Conservation (phyloP, 208 protist genomes). For the Wallacemonas sp. region DNA sequence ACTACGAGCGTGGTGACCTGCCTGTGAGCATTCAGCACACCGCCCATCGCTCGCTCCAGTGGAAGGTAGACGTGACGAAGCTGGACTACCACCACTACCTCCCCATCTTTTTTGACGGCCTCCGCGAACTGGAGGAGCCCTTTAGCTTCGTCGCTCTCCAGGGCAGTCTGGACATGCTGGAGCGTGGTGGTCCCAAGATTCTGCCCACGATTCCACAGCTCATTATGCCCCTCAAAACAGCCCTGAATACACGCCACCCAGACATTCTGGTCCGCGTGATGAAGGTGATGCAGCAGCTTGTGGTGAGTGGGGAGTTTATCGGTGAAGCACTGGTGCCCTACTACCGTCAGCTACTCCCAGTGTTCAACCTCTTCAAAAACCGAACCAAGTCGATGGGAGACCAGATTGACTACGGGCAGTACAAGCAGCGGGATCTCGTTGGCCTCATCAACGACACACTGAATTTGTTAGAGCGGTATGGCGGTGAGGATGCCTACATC, state of each 20-base stretch:
- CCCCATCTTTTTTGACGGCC: constrained; percentile 99
- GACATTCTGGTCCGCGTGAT: constrained; percentile 95
- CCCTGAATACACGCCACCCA: constrained; percentile 97
- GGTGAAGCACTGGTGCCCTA: constrained; percentile 98
- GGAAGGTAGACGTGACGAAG: constrained; percentile 97
- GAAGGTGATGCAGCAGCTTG: constrained; percentile 96
- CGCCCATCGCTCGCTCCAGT: constrained; percentile 92
- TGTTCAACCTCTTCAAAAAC: constrained; percentile 98
- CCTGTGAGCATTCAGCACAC: constrained; percentile 96
- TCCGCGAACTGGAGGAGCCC: constrained; percentile 97
- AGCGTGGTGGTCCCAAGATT: constrained; percentile 94
- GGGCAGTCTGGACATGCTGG: constrained; percentile 94
- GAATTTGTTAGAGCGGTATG: constrained; percentile 91
- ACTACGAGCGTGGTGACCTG: constrained; percentile 98
- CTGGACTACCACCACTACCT: constrained; percentile 99
- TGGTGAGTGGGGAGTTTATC: constrained; percentile 93
- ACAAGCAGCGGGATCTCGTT: constrained; percentile 92
- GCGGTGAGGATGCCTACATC: constrained; percentile 93
- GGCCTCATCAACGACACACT: constrained; percentile 98
- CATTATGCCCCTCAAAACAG: constrained; percentile 98
- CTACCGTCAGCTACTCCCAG: constrained; percentile 98
- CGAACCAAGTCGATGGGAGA: constrained; percentile 92
- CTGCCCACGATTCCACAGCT: constrained; percentile 98
- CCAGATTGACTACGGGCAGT: constrained; percentile 94
- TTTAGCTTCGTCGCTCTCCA: constrained; percentile 95